Evolutionary conservation across 148 eudicot species (phyloP).

Genomic region (Chenopodium quinoa): DNA sequence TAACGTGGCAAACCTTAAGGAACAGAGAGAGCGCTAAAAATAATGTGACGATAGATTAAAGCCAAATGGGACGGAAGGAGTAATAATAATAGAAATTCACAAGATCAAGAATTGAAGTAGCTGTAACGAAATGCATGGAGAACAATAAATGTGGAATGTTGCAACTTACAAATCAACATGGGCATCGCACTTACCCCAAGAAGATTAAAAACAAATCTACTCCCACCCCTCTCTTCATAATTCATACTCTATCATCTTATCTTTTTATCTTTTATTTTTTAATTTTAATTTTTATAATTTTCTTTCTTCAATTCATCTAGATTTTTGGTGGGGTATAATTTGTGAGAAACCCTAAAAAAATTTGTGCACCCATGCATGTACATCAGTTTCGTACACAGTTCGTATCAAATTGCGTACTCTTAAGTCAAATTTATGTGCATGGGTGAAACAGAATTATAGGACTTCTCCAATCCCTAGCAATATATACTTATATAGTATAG

Average conservation of each 20-base stretch:
- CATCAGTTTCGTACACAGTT: constrained; percentile 23
- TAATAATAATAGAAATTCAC: neutral
- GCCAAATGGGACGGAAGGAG: neutral
- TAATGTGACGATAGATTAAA: too few relatives aligned
- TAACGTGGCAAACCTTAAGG: too few relatives aligned
- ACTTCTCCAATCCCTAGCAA: neutral
- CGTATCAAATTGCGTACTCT: constrained; percentile 9
- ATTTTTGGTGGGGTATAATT: constrained; percentile 7
- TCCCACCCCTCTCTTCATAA: constrained; percentile 16
- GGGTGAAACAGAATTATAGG: neutral
- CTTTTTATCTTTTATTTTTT: neutral
- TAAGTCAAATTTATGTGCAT: neutral
- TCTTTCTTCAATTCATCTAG: neutral
- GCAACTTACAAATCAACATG: constrained; percentile 12
- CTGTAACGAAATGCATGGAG: constrained; percentile 9
- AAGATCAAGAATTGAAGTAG: constrained; percentile 5
- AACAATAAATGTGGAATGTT: constrained; percentile 10
- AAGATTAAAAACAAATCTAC: constrained; percentile 27
- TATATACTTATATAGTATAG: neutral
- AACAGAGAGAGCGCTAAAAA: too few relatives aligned
- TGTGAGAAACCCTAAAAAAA: constrained; percentile 21
- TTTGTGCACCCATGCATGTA: constrained; percentile 21
- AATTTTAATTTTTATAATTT: neutral
- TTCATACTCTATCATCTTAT: constrained; percentile 1
- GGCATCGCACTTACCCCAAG: constrained; percentile 33